Evolutionary conservation across 2,329 filamentous ascomycete genomes (phyloP).

Genomic region (Bipolaris sorokiniana): DNA sequence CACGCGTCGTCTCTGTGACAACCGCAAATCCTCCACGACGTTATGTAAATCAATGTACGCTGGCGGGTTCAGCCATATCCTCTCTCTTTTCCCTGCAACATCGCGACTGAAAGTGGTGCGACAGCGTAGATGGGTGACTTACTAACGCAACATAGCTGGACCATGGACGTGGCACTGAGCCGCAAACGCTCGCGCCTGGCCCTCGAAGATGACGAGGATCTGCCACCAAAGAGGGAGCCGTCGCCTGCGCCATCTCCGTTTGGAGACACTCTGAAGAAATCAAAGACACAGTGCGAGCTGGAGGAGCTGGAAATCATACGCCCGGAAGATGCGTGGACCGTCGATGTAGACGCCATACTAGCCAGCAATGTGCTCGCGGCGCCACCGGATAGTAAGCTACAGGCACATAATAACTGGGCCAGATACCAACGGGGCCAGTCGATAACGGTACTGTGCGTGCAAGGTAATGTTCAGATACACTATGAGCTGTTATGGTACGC

Average conservation of each 20-base stretch:
- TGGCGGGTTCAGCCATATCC: constrained; percentile 10
- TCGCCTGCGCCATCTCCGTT: constrained; percentile 27
- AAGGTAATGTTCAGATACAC: constrained; percentile 43
- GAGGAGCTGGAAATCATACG: constrained; percentile 43
- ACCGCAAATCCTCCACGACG: constrained; percentile 15
- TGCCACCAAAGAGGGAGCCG: constrained; percentile 24
- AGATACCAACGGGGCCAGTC: constrained; percentile 28
- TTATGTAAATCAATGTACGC: constrained; percentile 10
- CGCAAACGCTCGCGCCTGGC: constrained; percentile 45
- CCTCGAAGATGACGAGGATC: constrained; percentile 35
- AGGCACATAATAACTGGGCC: constrained; percentile 37
- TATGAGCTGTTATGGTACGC: constrained; percentile 46
- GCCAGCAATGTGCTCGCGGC: constrained; percentile 32
- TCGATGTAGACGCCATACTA: constrained; percentile 42
- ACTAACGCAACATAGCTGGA: constrained; percentile 27
- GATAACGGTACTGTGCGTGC: constrained; percentile 42
- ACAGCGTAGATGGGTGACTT: constrained; percentile 25
- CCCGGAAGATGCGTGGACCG: constrained; percentile 39
- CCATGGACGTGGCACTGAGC: constrained; percentile 39
- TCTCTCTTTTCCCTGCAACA: background rate
- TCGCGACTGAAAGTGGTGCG: background rate
- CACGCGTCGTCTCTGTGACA: constrained; percentile 35
- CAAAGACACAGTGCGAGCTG: constrained; percentile 45
- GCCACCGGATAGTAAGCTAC: constrained; percentile 22
- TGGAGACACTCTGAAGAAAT: constrained; percentile 42